Evolutionary conservation across 2,329 filamentous ascomycete species (phyloP).

Genomic region (Ophiosphaerella korrae): DNA sequence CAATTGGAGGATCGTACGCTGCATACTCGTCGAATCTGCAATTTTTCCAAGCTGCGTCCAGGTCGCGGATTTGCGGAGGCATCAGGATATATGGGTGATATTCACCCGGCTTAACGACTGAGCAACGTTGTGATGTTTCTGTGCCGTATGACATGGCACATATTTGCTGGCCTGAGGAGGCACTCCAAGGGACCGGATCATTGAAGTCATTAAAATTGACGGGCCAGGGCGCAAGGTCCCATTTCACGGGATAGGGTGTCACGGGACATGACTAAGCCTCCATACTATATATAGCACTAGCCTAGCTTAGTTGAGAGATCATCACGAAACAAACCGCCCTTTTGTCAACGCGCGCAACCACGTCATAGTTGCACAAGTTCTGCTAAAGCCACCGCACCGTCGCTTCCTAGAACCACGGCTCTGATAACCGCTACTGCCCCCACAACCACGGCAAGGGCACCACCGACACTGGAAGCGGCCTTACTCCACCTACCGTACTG

Average conservation of each 20-base stretch:
- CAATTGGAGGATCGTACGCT: conserved; percentile 20
- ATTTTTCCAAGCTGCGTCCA: conserved; percentile 19
- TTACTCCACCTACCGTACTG: no score
- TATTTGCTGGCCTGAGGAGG: conserved; percentile 2
- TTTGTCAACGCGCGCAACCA: no score
- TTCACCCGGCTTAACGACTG: conserved; percentile 12
- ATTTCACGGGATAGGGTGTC: not conserved
- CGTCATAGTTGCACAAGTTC: no score
- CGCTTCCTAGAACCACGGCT: no score
- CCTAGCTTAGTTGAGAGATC: no score
- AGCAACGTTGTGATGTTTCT: not conserved
- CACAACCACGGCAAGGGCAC: no score
- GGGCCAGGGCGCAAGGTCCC: conserved; percentile 8
- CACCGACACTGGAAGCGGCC: no score
- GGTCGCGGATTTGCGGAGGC: conserved; percentile 19
- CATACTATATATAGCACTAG: no score
- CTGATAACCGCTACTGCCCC: no score
- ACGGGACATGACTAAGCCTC: no score
- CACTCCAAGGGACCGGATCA: conserved; percentile 14
- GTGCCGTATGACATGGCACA: not conserved
- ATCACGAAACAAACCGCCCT: no score
- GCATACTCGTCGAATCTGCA: conserved; percentile 14
- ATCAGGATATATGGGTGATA: conserved; percentile 20
- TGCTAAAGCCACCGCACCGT: no score
- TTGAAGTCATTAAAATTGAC: conserved; percentile 24